Percentiles rank a stretch among this genome's conserved stretches.
Conservation (phyloP, 2,329 filamentous ascomycete species). For the Pseudocercospora fijiensis region DNA sequence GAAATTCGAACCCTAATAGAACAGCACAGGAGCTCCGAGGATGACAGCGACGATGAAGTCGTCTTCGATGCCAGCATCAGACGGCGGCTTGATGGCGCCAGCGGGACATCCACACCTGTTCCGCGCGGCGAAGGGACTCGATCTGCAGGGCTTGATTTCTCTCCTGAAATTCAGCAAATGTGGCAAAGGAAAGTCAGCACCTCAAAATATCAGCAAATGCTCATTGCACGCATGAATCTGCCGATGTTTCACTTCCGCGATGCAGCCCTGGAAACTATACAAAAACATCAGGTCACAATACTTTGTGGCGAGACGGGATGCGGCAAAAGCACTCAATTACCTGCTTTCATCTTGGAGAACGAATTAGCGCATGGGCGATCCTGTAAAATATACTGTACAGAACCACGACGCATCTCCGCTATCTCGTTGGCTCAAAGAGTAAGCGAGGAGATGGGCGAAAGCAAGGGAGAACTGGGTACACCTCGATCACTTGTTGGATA, state of each 20-base stretch:
- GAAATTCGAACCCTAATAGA: constrained; percentile 69
- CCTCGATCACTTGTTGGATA: constrained; percentile 84
- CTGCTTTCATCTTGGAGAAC: constrained; percentile 86
- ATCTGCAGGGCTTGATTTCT: constrained; percentile 18
- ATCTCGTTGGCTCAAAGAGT: constrained; percentile 91
- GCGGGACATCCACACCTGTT: constrained; percentile 37
- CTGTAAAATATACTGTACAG: constrained; percentile 94
- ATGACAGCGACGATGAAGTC: constrained; percentile 52
- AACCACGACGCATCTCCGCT: constrained; percentile 91
- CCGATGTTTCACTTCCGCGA: constrained; percentile 86
- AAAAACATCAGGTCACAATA: constrained; percentile 80
- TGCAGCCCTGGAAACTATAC: constrained; percentile 73
- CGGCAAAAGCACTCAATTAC: constrained; percentile 97
- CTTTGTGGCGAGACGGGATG: constrained; percentile 96
- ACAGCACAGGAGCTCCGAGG: constrained; percentile 50
- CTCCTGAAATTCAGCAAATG: constrained; percentile 49
- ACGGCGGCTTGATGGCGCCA: constrained; percentile 39
- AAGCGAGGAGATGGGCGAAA: constrained; percentile 90
- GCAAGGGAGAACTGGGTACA: constrained; percentile 77
- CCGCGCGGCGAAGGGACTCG: constrained; percentile 25
- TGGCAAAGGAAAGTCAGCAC: constrained; percentile 55
- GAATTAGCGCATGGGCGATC: constrained; percentile 74
- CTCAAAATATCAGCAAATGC: constrained; percentile 71
- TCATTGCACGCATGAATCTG: constrained; percentile 71
- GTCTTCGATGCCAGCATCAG: constrained; percentile 74